Percentiles rank a stretch among this genome's conserved stretches.
phyloP scores from a whole-genome alignment of 2,329 filamentous ascomycete species.

The Fusarium guadeloupense region DNA sequence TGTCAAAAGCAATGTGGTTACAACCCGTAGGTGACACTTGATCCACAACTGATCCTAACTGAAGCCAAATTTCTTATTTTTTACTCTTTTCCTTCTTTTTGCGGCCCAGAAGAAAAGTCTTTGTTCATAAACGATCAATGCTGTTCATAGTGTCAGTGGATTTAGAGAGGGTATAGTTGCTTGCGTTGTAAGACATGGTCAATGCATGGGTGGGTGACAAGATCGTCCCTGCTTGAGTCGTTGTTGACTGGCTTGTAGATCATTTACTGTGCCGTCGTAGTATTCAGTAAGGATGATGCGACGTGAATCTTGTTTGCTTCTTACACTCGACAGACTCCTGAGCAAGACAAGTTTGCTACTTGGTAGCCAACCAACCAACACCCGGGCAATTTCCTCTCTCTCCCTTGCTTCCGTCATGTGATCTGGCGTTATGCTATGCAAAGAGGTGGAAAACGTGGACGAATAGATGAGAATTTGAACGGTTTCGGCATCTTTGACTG shows the following conservation, averaged over 20 bases:
- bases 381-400: not conserved
- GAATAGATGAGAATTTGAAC: not conserved
- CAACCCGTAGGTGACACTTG: slow-evolving; percentile 2
- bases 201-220: too few species aligned
- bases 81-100: not conserved
- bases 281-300: not conserved
- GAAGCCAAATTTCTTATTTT: not conserved
- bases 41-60: not conserved
- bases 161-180: too few species aligned
- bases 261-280: not conserved
- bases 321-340: not conserved
- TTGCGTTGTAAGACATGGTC: too few species aligned
- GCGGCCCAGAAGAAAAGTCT: not conserved
- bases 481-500: not conserved
- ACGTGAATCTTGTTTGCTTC: not conserved
- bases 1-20: slow-evolving; percentile 8
- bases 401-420: not conserved
- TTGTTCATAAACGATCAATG: not conserved
- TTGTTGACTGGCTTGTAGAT: not conserved
- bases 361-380: not conserved
- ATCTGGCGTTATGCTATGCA: slow-evolving; percentile 1
- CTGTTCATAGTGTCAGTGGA: too few species aligned
- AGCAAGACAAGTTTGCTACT: not conserved
- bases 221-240: not conserved
- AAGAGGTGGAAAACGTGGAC: not conserved